These are phyloP conservation scores for Populus simonii DNA, from an alignment of 345 rosid species.

Conservation along the genomic window DNA sequence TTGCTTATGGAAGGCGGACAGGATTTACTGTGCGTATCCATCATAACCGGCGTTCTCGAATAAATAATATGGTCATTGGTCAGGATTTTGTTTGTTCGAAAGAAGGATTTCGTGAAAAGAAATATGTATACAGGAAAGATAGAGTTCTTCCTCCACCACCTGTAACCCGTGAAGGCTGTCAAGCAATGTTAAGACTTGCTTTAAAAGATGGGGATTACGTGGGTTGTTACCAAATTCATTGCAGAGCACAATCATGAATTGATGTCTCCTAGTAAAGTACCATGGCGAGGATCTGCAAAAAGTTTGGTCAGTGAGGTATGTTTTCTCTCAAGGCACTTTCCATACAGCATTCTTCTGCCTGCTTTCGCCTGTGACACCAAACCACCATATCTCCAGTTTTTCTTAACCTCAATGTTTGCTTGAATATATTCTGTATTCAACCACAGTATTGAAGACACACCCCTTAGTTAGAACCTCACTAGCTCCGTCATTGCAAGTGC, in stretches of 20 bases:
- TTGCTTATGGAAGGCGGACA: conserved; percentile 40
- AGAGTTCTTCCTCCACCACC: conserved; percentile 60
- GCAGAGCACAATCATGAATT: conserved; percentile 42
- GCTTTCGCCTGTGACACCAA: not conserved
- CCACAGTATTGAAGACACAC: not conserved
- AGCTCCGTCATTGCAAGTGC: not conserved
- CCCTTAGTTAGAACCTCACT: not conserved
- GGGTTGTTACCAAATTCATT: conserved; percentile 45
- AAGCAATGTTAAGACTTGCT: conserved; percentile 49
- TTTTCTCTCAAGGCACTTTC: not conserved
- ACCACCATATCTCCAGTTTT: not conserved
- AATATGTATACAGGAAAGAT: conserved; percentile 47
- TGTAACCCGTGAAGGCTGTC: conserved; percentile 46
- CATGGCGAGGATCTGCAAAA: conserved; percentile 47
- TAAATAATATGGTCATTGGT: conserved; percentile 47
- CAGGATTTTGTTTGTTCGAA: conserved; percentile 59
- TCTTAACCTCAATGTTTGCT: not conserved
- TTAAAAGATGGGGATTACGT: conserved; percentile 39
- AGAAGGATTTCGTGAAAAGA: conserved; percentile 56
- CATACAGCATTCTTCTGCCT: not conserved
- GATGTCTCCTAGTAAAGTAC: conserved; percentile 44
- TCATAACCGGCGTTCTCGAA: conserved; percentile 48
- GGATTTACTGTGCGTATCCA: conserved; percentile 52
- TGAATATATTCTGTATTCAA: not conserved
- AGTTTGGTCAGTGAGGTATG: conserved; percentile 37